These are phyloP conservation scores for Cytospora leucostoma DNA, from an alignment of 2,329 filamentous ascomycete genomes.

Conservation along the genomic window DNA sequence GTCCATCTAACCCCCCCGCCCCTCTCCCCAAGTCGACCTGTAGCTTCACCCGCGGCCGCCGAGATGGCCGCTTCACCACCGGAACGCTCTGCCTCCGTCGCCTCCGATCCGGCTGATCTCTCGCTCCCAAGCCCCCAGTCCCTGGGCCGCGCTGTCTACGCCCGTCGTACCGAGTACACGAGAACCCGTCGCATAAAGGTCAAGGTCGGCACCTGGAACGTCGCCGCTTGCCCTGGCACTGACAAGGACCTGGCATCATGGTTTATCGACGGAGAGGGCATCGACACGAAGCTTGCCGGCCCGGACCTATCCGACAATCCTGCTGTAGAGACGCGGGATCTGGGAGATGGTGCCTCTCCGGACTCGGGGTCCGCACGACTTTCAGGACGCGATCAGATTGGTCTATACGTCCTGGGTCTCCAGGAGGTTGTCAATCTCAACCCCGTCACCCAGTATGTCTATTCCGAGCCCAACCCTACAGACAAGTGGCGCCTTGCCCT, in stretches of 20 bases:
- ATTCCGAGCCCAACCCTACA: conserved; percentile 69
- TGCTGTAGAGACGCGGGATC: conserved; percentile 36
- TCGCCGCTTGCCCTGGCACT: conserved; percentile 79
- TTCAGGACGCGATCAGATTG: conserved; percentile 68
- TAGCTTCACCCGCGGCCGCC: not conserved
- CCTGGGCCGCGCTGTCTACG: conserved; percentile 66
- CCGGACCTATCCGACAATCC: conserved; percentile 48
- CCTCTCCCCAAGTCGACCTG: not conserved
- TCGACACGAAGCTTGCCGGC: conserved; percentile 63
- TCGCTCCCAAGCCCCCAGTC: conserved; percentile 52
- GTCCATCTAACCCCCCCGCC: not conserved
- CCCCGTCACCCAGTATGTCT: conserved; percentile 75
- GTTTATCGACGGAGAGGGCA: conserved; percentile 78
- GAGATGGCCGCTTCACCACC: conserved; percentile 14
- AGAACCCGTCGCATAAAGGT: conserved; percentile 73
- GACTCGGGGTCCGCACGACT: conserved; percentile 44
- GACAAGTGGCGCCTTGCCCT: conserved; percentile 81
- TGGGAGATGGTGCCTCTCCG: conserved; percentile 32
- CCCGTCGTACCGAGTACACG: conserved; percentile 77
- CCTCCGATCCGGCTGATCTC: conserved; percentile 25
- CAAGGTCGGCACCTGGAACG: conserved; percentile 95
- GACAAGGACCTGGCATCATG: conserved; percentile 86
- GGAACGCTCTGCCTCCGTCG: conserved; percentile 16
- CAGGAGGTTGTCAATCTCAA: conserved; percentile 92
- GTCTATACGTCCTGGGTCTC: conserved; percentile 84